Evolutionary conservation across 2,329 filamentous ascomycete species (phyloP).

Genomic region (Penicillium sp.): DNA sequence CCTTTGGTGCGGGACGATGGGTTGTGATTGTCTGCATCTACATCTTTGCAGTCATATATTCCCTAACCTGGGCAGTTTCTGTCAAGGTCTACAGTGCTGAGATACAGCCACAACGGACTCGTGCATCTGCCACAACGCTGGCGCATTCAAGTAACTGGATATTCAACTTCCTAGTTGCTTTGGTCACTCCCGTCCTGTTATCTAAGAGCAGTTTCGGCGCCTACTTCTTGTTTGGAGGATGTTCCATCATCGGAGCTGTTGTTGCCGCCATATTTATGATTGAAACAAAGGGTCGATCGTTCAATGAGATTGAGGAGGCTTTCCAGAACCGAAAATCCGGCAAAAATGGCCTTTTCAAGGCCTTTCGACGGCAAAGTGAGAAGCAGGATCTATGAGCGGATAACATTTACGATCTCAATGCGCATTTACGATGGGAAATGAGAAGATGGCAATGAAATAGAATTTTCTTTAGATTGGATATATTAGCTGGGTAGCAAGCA

Average conservation of each 20-base stretch:
- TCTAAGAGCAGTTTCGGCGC: slow-evolving; percentile 48
- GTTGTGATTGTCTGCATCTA: slow-evolving; percentile 33
- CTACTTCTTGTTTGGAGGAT: slow-evolving; percentile 53
- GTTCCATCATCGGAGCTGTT: slow-evolving; percentile 43
- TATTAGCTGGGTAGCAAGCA: no score
- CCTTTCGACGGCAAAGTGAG: slow-evolving; percentile 1
- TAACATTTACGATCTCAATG: neutral
- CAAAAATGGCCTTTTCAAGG: neutral
- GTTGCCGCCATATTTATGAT: slow-evolving; percentile 53
- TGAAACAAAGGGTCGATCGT: slow-evolving; percentile 53
- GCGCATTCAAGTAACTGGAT: slow-evolving; percentile 59
- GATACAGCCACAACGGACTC: slow-evolving; percentile 60
- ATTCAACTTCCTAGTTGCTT: slow-evolving; percentile 50
- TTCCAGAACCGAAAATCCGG: slow-evolving; percentile 39
- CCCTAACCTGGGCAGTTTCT: slow-evolving; percentile 57
- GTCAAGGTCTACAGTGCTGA: slow-evolving; percentile 62
- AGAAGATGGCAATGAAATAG: neutral
- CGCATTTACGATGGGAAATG: neutral
- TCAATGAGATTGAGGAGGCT: slow-evolving; percentile 56
- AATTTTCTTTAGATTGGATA: no score
- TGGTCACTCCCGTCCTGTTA: slow-evolving; percentile 50
- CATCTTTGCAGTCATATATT: slow-evolving; percentile 30
- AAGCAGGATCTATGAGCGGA: neutral
- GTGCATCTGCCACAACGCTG: slow-evolving; percentile 59
- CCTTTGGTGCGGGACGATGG: slow-evolving; percentile 33